A percentile compares a stretch with the other conserved stretches of the same genome.
Evolutionary conservation across 169 alveolate genomes (phyloP).

Genomic region (Neospora caninum): DNA sequence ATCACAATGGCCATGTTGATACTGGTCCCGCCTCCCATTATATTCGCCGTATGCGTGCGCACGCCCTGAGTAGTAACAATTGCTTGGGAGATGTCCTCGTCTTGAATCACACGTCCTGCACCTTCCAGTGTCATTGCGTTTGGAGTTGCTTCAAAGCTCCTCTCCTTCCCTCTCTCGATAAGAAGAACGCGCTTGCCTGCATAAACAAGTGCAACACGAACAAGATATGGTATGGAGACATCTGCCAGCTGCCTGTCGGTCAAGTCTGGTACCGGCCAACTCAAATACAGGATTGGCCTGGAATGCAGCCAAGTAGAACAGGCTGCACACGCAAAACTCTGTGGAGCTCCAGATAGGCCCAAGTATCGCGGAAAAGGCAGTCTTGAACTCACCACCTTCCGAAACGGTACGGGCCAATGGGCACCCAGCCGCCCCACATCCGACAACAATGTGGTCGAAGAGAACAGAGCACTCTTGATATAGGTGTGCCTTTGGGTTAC

Average conservation of each 20-base stretch:
- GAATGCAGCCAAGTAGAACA: neutral
- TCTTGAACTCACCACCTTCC: slow-evolving; percentile 53
- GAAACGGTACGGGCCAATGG: slow-evolving; percentile 78
- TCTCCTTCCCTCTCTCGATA: slow-evolving; percentile 72
- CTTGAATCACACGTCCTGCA: slow-evolving; percentile 72
- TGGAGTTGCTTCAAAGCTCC: slow-evolving; percentile 63
- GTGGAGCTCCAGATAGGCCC: too few relatives aligned
- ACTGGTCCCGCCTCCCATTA: slow-evolving; percentile 78
- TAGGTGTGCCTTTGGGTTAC: neutral
- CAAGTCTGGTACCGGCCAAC: neutral
- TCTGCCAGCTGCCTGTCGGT: neutral
- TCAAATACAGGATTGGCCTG: neutral
- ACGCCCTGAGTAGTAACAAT: slow-evolving; percentile 74
- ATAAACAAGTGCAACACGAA: neutral
- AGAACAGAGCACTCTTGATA: neutral
- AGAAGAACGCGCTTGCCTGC: slow-evolving; percentile 65
- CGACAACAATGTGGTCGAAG: slow-evolving; percentile 76
- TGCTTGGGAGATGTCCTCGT: slow-evolving; percentile 69
- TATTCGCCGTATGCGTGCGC: slow-evolving; percentile 73
- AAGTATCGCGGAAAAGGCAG: neutral
- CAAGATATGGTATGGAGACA: neutral
- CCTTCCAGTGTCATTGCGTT: slow-evolving; percentile 56
- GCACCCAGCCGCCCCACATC: slow-evolving; percentile 80
- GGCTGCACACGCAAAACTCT: too few relatives aligned
- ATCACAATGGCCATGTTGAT: slow-evolving; percentile 73